Conservation (phyloP, 2,329 filamentous ascomycete genomes). For the Epichloe hybrida region DNA sequence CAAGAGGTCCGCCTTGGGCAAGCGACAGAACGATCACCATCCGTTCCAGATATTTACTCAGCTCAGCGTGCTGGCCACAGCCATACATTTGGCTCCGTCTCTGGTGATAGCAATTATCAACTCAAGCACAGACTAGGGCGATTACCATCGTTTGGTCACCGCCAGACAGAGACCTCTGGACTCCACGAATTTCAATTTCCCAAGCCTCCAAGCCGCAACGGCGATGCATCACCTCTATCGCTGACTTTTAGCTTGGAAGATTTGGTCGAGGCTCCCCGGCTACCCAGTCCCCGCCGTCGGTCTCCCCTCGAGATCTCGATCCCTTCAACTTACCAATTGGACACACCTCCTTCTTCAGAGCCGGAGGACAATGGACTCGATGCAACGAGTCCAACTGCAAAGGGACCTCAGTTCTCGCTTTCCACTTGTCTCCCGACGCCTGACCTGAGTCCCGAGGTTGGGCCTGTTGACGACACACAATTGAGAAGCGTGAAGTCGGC, state of each 20-base stretch:
- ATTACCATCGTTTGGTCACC: conserved; percentile 14
- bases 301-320: conserved; percentile 13
- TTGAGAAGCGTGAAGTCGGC: conserved; percentile 16
- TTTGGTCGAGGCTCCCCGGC: conserved; percentile 11
- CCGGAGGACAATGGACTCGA: conserved; percentile 12
- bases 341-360: conserved; percentile 21
- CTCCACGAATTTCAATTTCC: conserved; percentile 26
- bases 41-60: conserved; percentile 10
- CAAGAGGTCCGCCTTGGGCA: conserved; percentile 28
- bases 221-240: conserved; percentile 14
- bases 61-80: conserved; percentile 3
- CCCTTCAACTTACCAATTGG: conserved; percentile 10
- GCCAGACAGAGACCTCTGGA: conserved; percentile 12
- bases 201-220: conserved; percentile 17
- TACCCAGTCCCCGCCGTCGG: conserved; percentile 14
- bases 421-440: conserved; percentile 16
- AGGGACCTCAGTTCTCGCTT: conserved; percentile 9
- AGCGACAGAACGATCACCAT: conserved; percentile 16
- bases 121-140: conserved; percentile 5
- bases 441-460: conserved; percentile 18
- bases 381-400: conserved; percentile 3
- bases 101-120: conserved; percentile 5
- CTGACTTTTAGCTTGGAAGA: conserved; percentile 9
- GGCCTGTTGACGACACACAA: conserved; percentile 12
- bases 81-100: conserved; percentile 6